A percentile compares a stretch with the other conserved stretches of the same genome.
These are phyloP conservation scores for Talaromyces sp. DNA, from an alignment of 2,329 filamentous ascomycete species.

Conservation along the genomic window DNA sequence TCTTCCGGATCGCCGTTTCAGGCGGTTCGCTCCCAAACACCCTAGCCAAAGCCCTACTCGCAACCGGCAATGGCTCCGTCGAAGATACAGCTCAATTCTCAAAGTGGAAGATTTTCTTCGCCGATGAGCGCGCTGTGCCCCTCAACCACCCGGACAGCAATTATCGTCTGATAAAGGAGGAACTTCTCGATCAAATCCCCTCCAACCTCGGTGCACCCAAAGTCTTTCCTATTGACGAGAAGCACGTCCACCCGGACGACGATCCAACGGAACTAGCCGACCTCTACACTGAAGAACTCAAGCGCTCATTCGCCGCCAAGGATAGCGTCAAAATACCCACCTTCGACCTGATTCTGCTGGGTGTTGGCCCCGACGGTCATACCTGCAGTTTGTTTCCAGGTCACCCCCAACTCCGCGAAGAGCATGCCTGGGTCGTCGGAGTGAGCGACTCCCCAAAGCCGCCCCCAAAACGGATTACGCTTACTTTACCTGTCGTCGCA, in stretches of 20 bases:
- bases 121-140: slow-evolving; percentile 91
- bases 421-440: slow-evolving; percentile 83
- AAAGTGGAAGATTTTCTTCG: slow-evolving; percentile 98
- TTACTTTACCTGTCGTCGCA: slow-evolving; percentile 84
- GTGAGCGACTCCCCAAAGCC: slow-evolving; percentile 95
- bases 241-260: slow-evolving; percentile 62
- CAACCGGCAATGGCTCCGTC: slow-evolving; percentile 43
- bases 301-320: slow-evolving; percentile 78
- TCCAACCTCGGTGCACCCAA: slow-evolving; percentile 58
- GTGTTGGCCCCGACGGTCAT: slow-evolving; percentile 92
- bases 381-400: slow-evolving; percentile 95
- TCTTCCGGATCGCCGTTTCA: slow-evolving; percentile 88
- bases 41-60: slow-evolving; percentile 76
- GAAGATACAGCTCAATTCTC: slow-evolving; percentile 68
- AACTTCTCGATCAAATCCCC: slow-evolving; percentile 85
- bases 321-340: slow-evolving; percentile 92
- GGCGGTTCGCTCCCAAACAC: slow-evolving; percentile 88
- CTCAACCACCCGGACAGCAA: slow-evolving; percentile 92
- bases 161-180: slow-evolving; percentile 78
- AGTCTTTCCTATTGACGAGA: slow-evolving; percentile 72
- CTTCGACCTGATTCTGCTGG: slow-evolving; percentile 89
- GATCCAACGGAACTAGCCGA: slow-evolving; percentile 91
- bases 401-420: slow-evolving; percentile 79
- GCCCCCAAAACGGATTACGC: slow-evolving; percentile 80
- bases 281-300: slow-evolving; percentile 83